phyloP scores from a whole-genome alignment of 1,284 basidiomycete species.

The Somion occarium region DNA sequence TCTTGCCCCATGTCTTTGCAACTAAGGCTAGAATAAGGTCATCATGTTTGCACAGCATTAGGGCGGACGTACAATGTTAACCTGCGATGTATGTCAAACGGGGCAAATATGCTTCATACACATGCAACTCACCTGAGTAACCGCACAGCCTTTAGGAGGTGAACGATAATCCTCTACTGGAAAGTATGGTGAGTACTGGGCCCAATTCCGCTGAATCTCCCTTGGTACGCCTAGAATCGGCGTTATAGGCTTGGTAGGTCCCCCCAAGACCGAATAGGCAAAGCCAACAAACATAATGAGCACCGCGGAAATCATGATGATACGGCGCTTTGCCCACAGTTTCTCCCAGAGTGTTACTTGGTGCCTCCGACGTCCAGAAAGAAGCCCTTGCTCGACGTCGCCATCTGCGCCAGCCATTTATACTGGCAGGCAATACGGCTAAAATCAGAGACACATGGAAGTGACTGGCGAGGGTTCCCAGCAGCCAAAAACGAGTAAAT shows the following conservation, averaged over 20 bases:
- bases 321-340: not conserved
- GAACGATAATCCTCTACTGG: conserved; percentile 40
- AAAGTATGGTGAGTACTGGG: conserved; percentile 56
- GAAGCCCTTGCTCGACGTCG: conserved; percentile 13
- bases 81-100: conserved; percentile 30
- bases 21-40: conserved; percentile 33
- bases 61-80: conserved; percentile 50
- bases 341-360: not conserved
- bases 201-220: conserved; percentile 39
- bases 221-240: conserved; percentile 15
- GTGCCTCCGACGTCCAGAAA: conserved; percentile 9
- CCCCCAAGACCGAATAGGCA: not conserved
- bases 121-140: conserved; percentile 45
- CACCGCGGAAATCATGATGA: not conserved
- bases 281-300: conserved; percentile 3
- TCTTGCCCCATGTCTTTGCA: conserved; percentile 84
- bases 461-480: too few species aligned
- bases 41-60: not conserved
- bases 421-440: too few species aligned
- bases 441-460: too few species aligned
- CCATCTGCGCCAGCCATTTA: not conserved
- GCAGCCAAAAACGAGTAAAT: too few species aligned
- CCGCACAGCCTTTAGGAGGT: conserved; percentile 44
- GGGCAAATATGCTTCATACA: not conserved
- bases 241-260: conserved; percentile 7